Base-by-base conservation (phyloP, 108 stramenopile species). In the Nitzschia sp. region DNA sequence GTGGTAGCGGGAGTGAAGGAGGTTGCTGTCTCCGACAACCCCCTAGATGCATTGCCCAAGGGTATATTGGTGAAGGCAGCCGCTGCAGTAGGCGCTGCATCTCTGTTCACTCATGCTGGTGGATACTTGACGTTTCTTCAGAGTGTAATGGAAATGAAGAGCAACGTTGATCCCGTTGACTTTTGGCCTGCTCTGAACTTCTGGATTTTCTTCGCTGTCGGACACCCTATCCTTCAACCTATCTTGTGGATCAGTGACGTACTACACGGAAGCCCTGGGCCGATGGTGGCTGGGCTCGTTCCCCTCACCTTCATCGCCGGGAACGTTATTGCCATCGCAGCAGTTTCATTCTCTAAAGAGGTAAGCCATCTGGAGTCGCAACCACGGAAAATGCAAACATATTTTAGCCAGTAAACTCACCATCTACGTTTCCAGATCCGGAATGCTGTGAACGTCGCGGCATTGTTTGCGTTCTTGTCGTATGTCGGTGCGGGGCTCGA, bases 131-230 rank as follows among this genome's bases (percentile, higher is more conserved):
- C 81, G 56, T 95, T 95, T 77, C 85, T 84, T 59, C 59, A 77
- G 13, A 81, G 78, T 56, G 56, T 95, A 24, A 54, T 74, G 26
- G 82, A 82, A 70, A 95, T 95, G 91, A 86, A 88, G 54, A 72
- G 59, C 26, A 87, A 89, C 68, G 79, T 81, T 55, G 85, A 91
- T 59, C 91, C 89, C 0, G 72, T 65, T 31, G 95, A 93, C 35
- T 89, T 90, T 63, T 82, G 78, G 80, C 82, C 86, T 34, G 89
- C 95, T 26, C 68, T 94, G 38, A 90, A 91, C 72, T 96, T 96
- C 66, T 96, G 95, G 95, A 76, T 96, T n/a, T 96, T 96, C 73
- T 96, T 96, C 72, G 95, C 95, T 2, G 91, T 92, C 21, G 92
- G 81, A 2, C 94, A 95, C 71, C 92, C 94, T 4, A 78, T 95